Percentiles rank a stretch among this genome's conserved stretches.
phyloP scores from a whole-genome alignment of 768 basidiomycete genomes.

The Collybia nuda region DNA sequence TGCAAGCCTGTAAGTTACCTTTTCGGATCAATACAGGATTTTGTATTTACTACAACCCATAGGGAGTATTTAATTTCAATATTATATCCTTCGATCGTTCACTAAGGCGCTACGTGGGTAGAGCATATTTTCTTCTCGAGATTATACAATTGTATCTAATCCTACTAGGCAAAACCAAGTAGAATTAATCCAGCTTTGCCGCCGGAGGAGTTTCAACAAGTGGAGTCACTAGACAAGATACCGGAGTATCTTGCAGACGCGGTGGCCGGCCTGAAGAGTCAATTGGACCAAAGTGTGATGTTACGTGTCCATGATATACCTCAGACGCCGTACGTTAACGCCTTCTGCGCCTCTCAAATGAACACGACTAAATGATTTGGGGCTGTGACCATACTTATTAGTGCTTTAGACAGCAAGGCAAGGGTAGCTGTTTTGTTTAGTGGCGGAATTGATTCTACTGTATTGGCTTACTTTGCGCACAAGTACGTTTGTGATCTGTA shows the following conservation, averaged over 20 bases:
- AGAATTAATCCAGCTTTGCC: conserved; percentile 51
- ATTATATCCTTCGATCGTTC: conserved; percentile 14
- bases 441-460: conserved; percentile 92
- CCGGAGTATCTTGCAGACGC: conserved; percentile 41
- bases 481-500: conserved; percentile 34
- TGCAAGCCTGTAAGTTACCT: no score
- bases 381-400: conserved; percentile 4
- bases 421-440: conserved; percentile 89
- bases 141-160: background rate
- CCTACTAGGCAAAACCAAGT: conserved; percentile 40
- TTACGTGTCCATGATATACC: conserved; percentile 73
- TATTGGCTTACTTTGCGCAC: conserved; percentile 80
- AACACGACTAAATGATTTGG: background rate
- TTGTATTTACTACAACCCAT: background rate
- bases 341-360: background rate
- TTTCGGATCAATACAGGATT: no score
- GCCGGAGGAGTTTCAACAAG: conserved; percentile 34
- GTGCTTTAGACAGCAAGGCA: conserved; percentile 34
- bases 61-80: conserved; percentile 10
- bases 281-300: conserved; percentile 67
- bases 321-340: conserved; percentile 29
- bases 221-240: conserved; percentile 37
- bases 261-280: conserved; percentile 50
- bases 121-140: no score
- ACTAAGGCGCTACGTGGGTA: conserved; percentile 26